Evolutionary conservation across 2,329 filamentous ascomycete genomes (phyloP), one percentile per base, ranked within the genome.

Genomic region (Leptographium galeiforme): DNA sequence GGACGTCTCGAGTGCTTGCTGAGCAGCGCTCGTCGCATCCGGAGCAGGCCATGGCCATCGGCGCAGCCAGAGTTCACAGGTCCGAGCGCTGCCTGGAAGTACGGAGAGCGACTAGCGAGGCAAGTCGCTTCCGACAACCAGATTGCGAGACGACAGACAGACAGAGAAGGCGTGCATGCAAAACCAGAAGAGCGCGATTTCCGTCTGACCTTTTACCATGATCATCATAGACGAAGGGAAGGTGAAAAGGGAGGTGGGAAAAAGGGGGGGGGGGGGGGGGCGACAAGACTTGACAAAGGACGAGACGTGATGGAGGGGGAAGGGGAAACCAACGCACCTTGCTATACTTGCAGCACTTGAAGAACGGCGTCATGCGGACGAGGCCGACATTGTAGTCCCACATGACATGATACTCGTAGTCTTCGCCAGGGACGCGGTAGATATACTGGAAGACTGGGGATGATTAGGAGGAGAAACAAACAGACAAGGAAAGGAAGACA

Each of bases 321-420:
- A 16, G 6, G 13, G 14, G 39, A 41, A 25, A 13, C 8, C 11
- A 16, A n/a, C 73, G 63, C 65, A 89, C 91, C 81, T 98, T 98
- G 58, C 84, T 78, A 64, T 91, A 91, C 58, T 85, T 82, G 65
- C 84, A 84, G 59, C 87, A 89, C 67, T 95, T 95, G 77, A 97
- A 97, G 64, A 97, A 87, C 33, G 89, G 86, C 2, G 90, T 96
- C 68, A 95, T 94, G 57, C 91, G 84, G 57, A 97, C 90, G 34
- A 97, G 82, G 10, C 93, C 93, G 57, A 91, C 81, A 61, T 94
- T 91, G 71, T 96, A 96, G 67, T 98, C 93, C 93, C 93, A 98
- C 80, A 96, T 89, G 56, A 97, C 82, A 1, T 79, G 80, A 65
- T 85, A 90, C 51, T 78, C 74, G 57, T 39, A 52, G 10, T 83